A percentile compares a stretch with the other conserved stretches of the same genome.
phyloP scores from a whole-genome alignment of 2,329 filamentous ascomycete genomes.

The Davidsoniella eucalypti region DNA sequence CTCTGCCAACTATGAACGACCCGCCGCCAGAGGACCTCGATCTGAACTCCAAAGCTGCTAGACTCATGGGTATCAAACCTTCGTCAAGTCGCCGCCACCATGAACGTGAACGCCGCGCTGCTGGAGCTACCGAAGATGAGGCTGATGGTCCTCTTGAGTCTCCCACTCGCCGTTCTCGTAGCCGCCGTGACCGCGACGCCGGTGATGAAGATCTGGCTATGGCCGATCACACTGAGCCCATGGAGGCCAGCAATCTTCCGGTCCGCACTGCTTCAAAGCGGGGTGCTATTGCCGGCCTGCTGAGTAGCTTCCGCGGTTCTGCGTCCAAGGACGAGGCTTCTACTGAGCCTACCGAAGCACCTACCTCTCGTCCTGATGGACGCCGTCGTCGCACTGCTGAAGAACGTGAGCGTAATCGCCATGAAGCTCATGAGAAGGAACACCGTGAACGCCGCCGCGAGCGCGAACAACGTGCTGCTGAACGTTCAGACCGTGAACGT shows the following conservation, averaged over 20 bases:
- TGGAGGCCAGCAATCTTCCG: neutral
- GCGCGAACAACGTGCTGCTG: conserved; percentile 13
- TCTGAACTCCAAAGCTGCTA: conserved; percentile 51
- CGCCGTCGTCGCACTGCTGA: conserved; percentile 2
- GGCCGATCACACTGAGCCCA: neutral
- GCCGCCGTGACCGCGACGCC: neutral
- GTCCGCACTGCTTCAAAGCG: conserved; percentile 10
- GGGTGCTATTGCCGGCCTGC: conserved; percentile 34
- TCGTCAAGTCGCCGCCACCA: conserved; percentile 14
- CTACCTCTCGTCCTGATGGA: neutral
- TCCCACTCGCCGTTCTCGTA: conserved; percentile 1
- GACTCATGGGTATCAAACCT: conserved; percentile 46
- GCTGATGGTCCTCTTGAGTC: conserved; percentile 5
- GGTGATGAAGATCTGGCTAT: conserved; percentile 1
- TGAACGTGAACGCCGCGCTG: conserved; percentile 10
- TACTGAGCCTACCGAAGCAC: neutral
- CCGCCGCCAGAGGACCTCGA: conserved; percentile 1
- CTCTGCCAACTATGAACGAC: neutral
- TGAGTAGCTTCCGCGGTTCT: conserved; percentile 39
- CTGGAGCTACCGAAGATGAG: conserved; percentile 12
- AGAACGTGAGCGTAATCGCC: conserved; percentile 15
- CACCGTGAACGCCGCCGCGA: conserved; percentile 4
- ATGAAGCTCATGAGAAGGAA: neutral
- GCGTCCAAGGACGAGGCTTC: conserved; percentile 24
- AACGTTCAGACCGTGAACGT: conserved; percentile 25